Evolutionary conservation across 768 basidiomycete species (phyloP), one percentile per base, ranked within the genome.

Genomic region (Suillus fuscotomentosus): DNA sequence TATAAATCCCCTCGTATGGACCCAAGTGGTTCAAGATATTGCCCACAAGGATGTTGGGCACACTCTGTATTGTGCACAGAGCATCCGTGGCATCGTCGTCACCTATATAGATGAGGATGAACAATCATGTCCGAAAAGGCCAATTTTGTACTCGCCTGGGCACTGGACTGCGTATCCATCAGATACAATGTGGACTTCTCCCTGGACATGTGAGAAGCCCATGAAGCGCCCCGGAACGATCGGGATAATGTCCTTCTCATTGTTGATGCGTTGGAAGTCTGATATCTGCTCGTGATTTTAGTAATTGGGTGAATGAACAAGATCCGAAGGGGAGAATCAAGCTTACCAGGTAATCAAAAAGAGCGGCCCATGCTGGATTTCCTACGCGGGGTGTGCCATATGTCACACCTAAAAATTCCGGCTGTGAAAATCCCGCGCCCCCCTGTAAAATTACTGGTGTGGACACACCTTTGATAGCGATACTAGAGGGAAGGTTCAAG

Each of bases 21-120:
- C 88, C 88, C 56, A 85, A 70, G 73, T 91, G 89, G 69, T 90
- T 70, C 7, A 82, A 60, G 53, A 85, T 77, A 62, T 86, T 72
- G 31, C 84, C 81, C 3, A 70, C 76, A 11, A 85, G 68, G 60
- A 90, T 72, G 67, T 81, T 84, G 1, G 86, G 85, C 13, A 89
- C 88, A 5, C 81, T 79, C 45, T 71, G 68, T 61, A 85, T 83
- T 39, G 82, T 82, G 73, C 89, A 90, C 62, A 83, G 76, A 14
- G 77, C 24, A 62, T 86, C 84, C 15, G 78, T 81, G 6, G 79
- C 79, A 65, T 90, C 83, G 70, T 90, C 88, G 62, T 86, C 74
- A 0, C 82, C 84, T 83, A 48, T 31, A 39, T 53, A 31, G 7
- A 41, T n/a, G 31, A 62, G 34, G 22, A 39, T 39, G 42, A 34